Evolutionary conservation across 2,329 filamentous ascomycete species (phyloP), one percentile per base, ranked within the genome.

Genomic region (Ceratocystis lukuohia): DNA sequence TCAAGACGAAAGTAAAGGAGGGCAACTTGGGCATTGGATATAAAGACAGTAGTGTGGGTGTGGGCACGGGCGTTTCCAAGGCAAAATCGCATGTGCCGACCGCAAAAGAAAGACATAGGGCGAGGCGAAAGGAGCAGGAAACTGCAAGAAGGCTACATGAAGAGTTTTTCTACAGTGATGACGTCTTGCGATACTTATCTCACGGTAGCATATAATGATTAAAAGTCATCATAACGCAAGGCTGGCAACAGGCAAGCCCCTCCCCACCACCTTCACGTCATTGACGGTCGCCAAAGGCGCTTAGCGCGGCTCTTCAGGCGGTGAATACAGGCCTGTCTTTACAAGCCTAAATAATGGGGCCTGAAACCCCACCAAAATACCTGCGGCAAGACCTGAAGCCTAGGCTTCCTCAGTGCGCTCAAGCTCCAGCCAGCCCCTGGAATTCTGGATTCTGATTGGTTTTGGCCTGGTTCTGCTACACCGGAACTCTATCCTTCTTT

Each of bases 1-100:
- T 96, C 69, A 91, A 91, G 73, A 78, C 83, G 0, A 82, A 80
- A 67, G 77, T 82, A 65, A 96, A 96, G 75, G 82, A 86, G 56
- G 84, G 93, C 72, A 91, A 82, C 2, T 77, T 88, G 6, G 93
- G 92, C 0, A 75, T 96, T 30, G 91, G 91, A 0, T 79, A 81
- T 3, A 70, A 73, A 33, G 71, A 78, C 7, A 76, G 78, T 8
- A 77, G 77, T 68, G 72, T 76, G 25, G 68, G 76, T 57, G 71
- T 74, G 69, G 74, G 37, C 7, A 7, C 46, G 17, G 44, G 30
- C 30, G 37, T 65, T 69, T 76, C 74, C 68, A 76, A 75, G 66
- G 76, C 77, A 71, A 77, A 78, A 70, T 72, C 76, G 56, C 77
- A 78, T 71, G 80, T 78, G 71, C 74, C 91, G 68, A 87, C 88